Evolutionary conservation across 1,284 basidiomycete species (phyloP).

Genomic region (Inonotus obliquus): DNA sequence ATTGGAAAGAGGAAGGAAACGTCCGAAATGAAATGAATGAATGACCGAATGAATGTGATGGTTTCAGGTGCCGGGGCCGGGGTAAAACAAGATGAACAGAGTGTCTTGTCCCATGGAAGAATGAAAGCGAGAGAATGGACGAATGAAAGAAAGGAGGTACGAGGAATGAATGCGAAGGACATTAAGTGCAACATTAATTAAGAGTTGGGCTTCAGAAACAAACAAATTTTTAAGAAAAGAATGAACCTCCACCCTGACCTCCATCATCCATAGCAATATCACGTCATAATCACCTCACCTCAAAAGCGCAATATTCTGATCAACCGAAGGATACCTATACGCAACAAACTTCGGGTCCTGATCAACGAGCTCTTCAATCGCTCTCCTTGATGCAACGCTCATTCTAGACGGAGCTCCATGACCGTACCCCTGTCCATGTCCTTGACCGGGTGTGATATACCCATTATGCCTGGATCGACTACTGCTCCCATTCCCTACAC

Average conservation of each 20-base stretch:
- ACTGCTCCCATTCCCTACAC: conserved; percentile 13
- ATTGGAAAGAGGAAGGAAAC: too few relatives aligned
- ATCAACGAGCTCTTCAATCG: conserved; percentile 69
- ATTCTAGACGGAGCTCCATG: conserved; percentile 35
- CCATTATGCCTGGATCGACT: conserved; percentile 16
- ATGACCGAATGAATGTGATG: too few relatives aligned
- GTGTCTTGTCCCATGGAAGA: not conserved
- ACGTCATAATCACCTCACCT: not conserved
- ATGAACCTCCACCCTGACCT: too few relatives aligned
- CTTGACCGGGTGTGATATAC: not conserved
- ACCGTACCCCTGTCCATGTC: not conserved
- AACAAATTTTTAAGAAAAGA: too few relatives aligned
- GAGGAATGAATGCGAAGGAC: not conserved
- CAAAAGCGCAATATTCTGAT: conserved; percentile 36
- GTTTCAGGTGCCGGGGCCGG: too few relatives aligned
- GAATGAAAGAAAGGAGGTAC: not conserved
- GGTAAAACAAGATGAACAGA: too few relatives aligned
- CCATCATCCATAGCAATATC: too few relatives aligned
- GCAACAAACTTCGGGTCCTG: conserved; percentile 79
- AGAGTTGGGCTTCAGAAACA: not conserved
- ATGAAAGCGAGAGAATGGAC: not conserved
- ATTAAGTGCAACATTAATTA: not conserved
- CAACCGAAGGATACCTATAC: conserved; percentile 76
- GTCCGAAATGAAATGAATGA: too few relatives aligned
- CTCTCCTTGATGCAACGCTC: conserved; percentile 62